Evolutionary conservation across 768 basidiomycete genomes (phyloP).

Genomic region (Panus rudis): DNA sequence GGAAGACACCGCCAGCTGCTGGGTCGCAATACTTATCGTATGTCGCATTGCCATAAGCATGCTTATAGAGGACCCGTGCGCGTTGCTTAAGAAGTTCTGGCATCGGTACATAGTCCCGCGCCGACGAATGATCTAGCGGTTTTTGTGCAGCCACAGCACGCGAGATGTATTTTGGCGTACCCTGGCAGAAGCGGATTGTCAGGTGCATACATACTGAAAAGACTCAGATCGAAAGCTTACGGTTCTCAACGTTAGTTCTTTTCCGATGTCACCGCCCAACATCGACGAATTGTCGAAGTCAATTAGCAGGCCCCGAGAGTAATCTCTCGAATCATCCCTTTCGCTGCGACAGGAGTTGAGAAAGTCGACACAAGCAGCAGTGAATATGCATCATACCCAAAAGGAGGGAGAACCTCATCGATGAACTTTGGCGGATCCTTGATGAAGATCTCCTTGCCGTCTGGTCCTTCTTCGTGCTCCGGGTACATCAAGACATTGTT

Average conservation of each 20-base stretch:
- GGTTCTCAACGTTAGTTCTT: neutral
- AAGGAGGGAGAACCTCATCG: no score
- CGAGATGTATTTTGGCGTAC: conserved; percentile 8
- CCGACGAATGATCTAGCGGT: neutral
- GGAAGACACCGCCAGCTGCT: neutral
- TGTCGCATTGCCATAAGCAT: conserved; percentile 2
- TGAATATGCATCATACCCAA: no score
- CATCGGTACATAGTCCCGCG: neutral
- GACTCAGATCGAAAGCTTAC: no score
- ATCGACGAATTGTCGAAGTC: neutral
- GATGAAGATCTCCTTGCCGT: neutral
- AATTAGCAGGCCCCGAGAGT: no score
- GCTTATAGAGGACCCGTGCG: neutral
- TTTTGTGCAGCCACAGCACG: neutral
- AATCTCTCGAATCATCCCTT: no score
- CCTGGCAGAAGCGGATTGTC: neutral
- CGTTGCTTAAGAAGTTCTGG: neutral
- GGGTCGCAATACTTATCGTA: conserved; percentile 8
- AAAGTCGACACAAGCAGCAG: no score
- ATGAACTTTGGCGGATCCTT: no score
- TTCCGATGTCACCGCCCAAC: neutral
- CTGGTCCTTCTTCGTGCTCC: no score
- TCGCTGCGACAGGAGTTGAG: no score
- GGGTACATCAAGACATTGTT: no score
- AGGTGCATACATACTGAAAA: neutral